Conservation (phyloP, 2,329 filamentous ascomycete genomes). For the Colletotrichum ledebouriae region DNA sequence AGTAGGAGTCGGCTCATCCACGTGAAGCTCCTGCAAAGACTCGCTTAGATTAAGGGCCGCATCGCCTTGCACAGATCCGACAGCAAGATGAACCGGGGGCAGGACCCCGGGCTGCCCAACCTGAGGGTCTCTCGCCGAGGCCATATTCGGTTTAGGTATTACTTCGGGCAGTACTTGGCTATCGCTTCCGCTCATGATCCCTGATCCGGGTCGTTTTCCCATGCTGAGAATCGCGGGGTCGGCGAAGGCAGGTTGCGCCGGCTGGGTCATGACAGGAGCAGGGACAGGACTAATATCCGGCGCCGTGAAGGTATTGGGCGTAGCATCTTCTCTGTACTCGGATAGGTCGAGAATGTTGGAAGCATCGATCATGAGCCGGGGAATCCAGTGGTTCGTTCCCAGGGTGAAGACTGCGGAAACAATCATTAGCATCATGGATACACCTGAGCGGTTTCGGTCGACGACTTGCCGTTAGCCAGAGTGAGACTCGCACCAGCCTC, state of each 20-base stretch:
- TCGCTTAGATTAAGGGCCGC: conserved; percentile 39
- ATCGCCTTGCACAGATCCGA: conserved; percentile 19
- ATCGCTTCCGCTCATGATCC: conserved; percentile 44
- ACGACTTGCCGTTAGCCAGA: conserved; percentile 75
- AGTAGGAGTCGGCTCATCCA: conserved; percentile 44
- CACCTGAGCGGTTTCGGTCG: background rate
- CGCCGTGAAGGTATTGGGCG: conserved; percentile 48
- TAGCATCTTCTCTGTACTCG: conserved; percentile 52
- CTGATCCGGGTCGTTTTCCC: conserved; percentile 56
- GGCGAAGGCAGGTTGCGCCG: conserved; percentile 67
- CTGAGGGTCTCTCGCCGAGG: conserved; percentile 51
- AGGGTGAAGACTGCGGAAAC: conserved; percentile 54
- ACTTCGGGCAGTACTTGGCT: conserved; percentile 35
- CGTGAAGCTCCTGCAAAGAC: conserved; percentile 45
- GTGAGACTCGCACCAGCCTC: conserved; percentile 76
- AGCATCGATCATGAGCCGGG: conserved; percentile 59
- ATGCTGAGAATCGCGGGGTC: conserved; percentile 88
- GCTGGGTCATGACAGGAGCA: conserved; percentile 47
- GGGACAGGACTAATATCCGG: conserved; percentile 46
- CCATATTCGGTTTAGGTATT: conserved; percentile 47
- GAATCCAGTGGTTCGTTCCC: conserved; percentile 56
- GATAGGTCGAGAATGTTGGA: conserved; percentile 60
- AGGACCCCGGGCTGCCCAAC: conserved; percentile 44
- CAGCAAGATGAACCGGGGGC: conserved; percentile 35
- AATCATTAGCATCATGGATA: conserved; percentile 13